A percentile compares a stretch with the other conserved stretches of the same genome.
phyloP scores from a whole-genome alignment of 305 asterid species.

The Fraxinus ornus region DNA sequence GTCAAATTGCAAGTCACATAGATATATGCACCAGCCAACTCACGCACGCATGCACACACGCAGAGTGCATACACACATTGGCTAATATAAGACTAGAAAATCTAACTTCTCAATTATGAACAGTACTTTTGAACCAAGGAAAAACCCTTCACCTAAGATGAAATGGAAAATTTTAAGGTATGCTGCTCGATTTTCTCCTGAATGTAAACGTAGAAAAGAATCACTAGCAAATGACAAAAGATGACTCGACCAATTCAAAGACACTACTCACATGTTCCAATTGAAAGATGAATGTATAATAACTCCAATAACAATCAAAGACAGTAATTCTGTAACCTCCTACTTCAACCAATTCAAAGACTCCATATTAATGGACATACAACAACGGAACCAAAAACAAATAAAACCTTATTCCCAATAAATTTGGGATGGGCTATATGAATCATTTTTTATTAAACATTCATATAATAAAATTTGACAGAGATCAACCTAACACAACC shows the following conservation, averaged over 20 bases:
- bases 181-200: not conserved
- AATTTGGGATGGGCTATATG: too few species aligned
- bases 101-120: too few species aligned
- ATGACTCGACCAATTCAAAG: not conserved
- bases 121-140: not conserved
- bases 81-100: too few species aligned
- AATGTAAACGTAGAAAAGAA: not conserved
- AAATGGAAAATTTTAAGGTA: not conserved
- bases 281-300: not conserved
- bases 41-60: not conserved
- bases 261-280: not conserved
- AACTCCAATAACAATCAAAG: not conserved
- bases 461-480: not conserved
- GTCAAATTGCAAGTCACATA: not conserved
- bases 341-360: too few species aligned
- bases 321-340: too few species aligned
- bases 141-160: not conserved
- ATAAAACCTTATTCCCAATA: not conserved
- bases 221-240: slow-evolving; percentile 2
- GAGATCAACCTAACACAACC: not conserved
- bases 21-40: not conserved
- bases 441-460: not conserved
- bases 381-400: too few species aligned
- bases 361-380: too few species aligned
- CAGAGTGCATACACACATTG: too few species aligned